phyloP scores from a whole-genome alignment of 495 filamentous ascomycete genomes.

The Penicillium goetzii region DNA sequence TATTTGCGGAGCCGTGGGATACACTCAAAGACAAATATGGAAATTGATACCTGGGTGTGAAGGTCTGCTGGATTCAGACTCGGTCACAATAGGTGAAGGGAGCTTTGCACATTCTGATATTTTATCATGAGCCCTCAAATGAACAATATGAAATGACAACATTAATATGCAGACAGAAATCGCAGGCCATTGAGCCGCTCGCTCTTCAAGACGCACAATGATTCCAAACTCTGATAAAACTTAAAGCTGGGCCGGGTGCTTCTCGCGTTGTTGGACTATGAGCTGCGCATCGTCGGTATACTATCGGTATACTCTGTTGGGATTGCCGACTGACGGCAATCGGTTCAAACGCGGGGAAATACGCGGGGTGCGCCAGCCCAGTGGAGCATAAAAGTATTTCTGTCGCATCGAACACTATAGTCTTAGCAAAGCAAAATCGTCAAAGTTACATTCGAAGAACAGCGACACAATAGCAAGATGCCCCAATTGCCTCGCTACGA shows the following conservation, averaged over 20 bases:
- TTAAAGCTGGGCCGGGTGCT: not conserved
- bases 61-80: not conserved
- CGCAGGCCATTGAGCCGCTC: too few relatives aligned
- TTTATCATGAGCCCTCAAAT: not conserved
- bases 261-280: too few relatives aligned
- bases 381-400: too few relatives aligned
- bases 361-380: too few relatives aligned
- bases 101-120: not conserved
- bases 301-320: too few relatives aligned
- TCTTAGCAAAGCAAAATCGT: not conserved
- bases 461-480: not conserved
- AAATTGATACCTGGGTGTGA: not conserved
- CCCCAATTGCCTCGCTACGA: not conserved
- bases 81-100: not conserved
- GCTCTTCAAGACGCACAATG: not conserved
- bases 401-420: too few relatives aligned
- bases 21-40: not conserved
- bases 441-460: not conserved
- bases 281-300: too few relatives aligned
- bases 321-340: too few relatives aligned
- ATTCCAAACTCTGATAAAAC: too few relatives aligned
- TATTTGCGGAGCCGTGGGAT: not conserved
- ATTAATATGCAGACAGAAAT: not conserved
- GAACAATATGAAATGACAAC: not conserved
- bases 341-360: too few relatives aligned